phyloP scores from a whole-genome alignment of 495 filamentous ascomycete species.

The Massariosphaeria phaeospora region DNA sequence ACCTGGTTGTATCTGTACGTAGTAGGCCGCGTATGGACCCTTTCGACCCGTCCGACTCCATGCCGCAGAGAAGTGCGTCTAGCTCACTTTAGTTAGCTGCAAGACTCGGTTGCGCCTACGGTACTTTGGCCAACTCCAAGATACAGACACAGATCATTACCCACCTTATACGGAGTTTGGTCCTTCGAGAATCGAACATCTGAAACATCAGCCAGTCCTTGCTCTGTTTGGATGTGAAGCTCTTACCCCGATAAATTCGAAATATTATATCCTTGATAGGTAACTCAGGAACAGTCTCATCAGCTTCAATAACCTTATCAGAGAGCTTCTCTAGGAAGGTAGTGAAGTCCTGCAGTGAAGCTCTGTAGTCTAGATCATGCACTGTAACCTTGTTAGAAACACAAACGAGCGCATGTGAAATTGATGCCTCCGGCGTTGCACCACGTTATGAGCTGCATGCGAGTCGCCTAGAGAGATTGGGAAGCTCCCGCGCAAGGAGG shows the following conservation, averaged over 20 bases:
- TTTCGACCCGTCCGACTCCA: conserved; percentile 76
- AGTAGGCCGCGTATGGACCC: conserved; percentile 81
- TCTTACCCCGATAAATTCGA: conserved; percentile 75
- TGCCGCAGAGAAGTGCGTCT: conserved; percentile 75
- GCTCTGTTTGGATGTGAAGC: no score
- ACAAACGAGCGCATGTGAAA: background rate
- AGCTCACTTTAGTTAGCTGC: no score
- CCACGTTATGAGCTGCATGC: background rate
- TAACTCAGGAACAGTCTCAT: conserved; percentile 76
- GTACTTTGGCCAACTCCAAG: no score
- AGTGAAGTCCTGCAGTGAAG: conserved; percentile 71
- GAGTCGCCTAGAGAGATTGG: background rate
- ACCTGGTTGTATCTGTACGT: conserved; percentile 60
- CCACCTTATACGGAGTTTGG: conserved; percentile 80
- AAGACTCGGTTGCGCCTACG: no score
- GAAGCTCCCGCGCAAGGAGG: conserved; percentile 2
- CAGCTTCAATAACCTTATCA: conserved; percentile 61
- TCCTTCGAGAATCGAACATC: conserved; percentile 44
- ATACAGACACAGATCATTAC: background rate
- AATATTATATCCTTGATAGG: conserved; percentile 81
- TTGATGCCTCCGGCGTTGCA: background rate
- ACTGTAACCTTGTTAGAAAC: conserved; percentile 42
- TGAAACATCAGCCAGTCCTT: background rate
- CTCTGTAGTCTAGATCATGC: conserved; percentile 70
- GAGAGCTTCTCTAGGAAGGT: conserved; percentile 66